Evolutionary conservation across 2,329 filamentous ascomycete species (phyloP), one percentile per base, ranked within the genome.

Genomic region (Furcasterigmium sp.): DNA sequence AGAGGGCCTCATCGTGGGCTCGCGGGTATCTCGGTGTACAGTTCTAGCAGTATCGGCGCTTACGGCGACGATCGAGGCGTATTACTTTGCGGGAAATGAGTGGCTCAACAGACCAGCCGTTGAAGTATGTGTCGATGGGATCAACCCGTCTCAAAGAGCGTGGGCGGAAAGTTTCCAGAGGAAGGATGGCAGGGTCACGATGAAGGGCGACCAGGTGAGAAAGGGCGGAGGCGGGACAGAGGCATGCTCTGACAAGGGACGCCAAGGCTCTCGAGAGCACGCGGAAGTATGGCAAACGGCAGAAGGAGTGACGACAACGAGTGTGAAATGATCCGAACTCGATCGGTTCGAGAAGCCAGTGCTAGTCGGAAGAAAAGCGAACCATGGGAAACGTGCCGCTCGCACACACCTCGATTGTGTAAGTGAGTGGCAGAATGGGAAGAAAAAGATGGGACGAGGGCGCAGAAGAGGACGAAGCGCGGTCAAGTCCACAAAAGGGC

Each of bases 101-200:
- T 38, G 43, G 28, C 43, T 41, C 46, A 56, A 54, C 51, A 56
- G 54, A 42, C 56, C 55, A 55, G 55, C 55, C 54, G 57, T 58
- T 49, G 50, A 26, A 35, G 46, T 35, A 42, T 41, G 37, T 46
- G 23, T 52, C 44, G 42, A 42, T 48, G 52, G 53, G 51, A 50
- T 58, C 52, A 57, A 56, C 51, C 54, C 55, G 32, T 44, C 29
- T 21, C 19, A 40, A 37, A 29, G 44, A 46, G 32, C 36, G 35
- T 38, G n/a, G 38, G 20, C 28, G 26, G 25, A 30, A 18, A 25
- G 21, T 19, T 26, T 36, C 26, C 14, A 42, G 32, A 49, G 32
- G 17, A 35, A 35, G 15, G 32, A 35, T 35, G 32, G 32, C 15
- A 37, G n/a, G 41, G 42, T 30, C 29, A 19, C 15, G 29, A 37